phyloP scores from a whole-genome alignment of 2,329 filamentous ascomycete species.

The Trichoderma polysporum region DNA sequence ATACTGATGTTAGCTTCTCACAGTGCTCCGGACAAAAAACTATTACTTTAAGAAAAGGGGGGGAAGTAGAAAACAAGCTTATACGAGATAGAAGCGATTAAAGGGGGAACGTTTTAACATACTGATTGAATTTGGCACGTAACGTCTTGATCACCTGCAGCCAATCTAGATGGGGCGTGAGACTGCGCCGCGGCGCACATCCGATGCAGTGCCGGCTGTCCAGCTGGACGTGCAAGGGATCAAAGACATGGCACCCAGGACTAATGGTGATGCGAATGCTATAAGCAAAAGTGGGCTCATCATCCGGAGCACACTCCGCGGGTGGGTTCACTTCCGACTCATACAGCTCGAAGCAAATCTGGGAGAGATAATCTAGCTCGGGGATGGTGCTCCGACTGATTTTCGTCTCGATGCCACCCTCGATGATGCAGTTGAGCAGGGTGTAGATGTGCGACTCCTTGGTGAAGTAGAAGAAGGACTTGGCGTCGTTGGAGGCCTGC shows the following conservation, averaged over 20 bases:
- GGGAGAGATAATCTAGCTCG: conserved; percentile 93
- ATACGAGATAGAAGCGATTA: background rate
- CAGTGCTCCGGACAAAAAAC: no score
- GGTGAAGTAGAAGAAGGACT: conserved; percentile 98
- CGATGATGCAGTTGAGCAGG: conserved; percentile 93
- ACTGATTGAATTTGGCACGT: conserved; percentile 93
- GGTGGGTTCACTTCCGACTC: conserved; percentile 76
- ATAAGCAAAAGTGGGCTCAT: conserved; percentile 80
- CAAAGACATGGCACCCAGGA: conserved; percentile 93
- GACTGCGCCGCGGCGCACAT: conserved; percentile 81
- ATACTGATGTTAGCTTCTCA: background rate
- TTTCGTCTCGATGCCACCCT: conserved; percentile 95
- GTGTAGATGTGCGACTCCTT: conserved; percentile 99
- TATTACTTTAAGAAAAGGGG: no score
- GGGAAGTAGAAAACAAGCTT: background rate
- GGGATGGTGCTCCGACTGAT: conserved; percentile 94
- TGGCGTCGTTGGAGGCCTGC: conserved; percentile 89
- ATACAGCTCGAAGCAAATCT: conserved; percentile 98
- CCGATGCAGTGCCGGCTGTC: conserved; percentile 97
- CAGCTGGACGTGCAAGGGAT: conserved; percentile 92
- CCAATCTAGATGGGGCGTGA: conserved; percentile 93
- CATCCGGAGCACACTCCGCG: conserved; percentile 39
- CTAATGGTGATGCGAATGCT: conserved; percentile 95
- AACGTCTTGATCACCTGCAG: conserved; percentile 95
- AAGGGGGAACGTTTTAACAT: conserved; percentile 42